These are phyloP conservation scores for Geotrichum klebahnii DNA, from an alignment of 1,139 yeast genomes.

Conservation along the genomic window DNA sequence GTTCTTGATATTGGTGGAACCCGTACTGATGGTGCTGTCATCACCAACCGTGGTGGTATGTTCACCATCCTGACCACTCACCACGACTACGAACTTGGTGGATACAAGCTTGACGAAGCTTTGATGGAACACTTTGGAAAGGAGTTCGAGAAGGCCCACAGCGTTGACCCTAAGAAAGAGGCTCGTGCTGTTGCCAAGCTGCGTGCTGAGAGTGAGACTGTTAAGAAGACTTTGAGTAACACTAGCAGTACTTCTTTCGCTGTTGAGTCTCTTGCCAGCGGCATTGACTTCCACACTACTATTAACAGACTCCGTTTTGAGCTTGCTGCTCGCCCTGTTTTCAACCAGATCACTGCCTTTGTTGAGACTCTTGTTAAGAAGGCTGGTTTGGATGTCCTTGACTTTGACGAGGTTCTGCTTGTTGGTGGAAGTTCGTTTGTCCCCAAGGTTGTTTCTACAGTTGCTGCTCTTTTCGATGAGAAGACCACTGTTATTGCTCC, in stretches of 20 bases:
- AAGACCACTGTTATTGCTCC: slow-evolving; percentile 75
- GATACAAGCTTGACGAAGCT: slow-evolving; percentile 76
- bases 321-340: slow-evolving; percentile 74
- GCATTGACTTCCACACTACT: slow-evolving; percentile 86
- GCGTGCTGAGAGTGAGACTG: slow-evolving; percentile 73
- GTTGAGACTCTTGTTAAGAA: slow-evolving; percentile 70
- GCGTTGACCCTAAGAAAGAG: slow-evolving; percentile 74
- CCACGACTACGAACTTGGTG: slow-evolving; percentile 82
- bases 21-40: slow-evolving; percentile 92
- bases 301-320: slow-evolving; percentile 94
- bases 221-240: slow-evolving; percentile 89
- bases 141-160: slow-evolving; percentile 87
- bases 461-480: slow-evolving; percentile 67
- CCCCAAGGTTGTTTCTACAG: slow-evolving; percentile 80
- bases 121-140: slow-evolving; percentile 81
- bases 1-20: slow-evolving; percentile 97
- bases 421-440: slow-evolving; percentile 93
- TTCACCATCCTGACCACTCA: slow-evolving; percentile 83
- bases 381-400: slow-evolving; percentile 81
- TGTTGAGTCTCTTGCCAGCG: slow-evolving; percentile 91
- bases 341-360: slow-evolving; percentile 70
- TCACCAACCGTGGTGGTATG: slow-evolving; percentile 90
- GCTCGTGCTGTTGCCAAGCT: slow-evolving; percentile 87
- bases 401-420: slow-evolving; percentile 83
- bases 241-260: slow-evolving; percentile 87